A percentile compares a stretch with the other conserved stretches of the same genome.
Conservation (phyloP, 2,329 filamentous ascomycete species). For the Talaromyces sp. region DNA sequence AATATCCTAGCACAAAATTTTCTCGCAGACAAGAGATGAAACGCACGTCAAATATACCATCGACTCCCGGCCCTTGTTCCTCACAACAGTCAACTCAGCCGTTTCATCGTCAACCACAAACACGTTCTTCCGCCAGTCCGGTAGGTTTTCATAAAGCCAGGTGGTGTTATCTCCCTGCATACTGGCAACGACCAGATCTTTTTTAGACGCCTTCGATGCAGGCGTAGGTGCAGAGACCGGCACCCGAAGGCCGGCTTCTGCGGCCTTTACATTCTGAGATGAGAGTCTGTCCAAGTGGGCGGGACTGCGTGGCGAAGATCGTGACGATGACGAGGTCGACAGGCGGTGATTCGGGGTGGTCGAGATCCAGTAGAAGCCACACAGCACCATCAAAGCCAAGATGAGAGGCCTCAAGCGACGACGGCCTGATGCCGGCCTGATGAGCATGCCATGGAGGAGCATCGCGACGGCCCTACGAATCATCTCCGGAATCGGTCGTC, state of each 20-base stretch:
- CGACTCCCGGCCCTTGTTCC: conserved; percentile 40
- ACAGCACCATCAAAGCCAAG: conserved; percentile 5
- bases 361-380: conserved; percentile 6
- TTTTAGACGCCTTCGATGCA: conserved; percentile 12
- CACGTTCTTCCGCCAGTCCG: conserved; percentile 49
- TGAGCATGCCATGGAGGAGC: not conserved
- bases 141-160: conserved; percentile 34
- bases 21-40: not conserved
- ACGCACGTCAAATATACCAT: conserved; percentile 42
- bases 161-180: conserved; percentile 35
- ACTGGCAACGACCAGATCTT: conserved; percentile 36
- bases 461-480: not conserved
- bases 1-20: not conserved
- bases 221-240: conserved; percentile 3
- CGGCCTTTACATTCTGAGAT: not conserved
- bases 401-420: conserved; percentile 2
- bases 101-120: conserved; percentile 51
- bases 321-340: not conserved
- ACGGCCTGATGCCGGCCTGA: not conserved
- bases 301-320: not conserved
- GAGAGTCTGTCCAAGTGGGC: not conserved
- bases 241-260: not conserved
- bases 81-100: conserved; percentile 45
- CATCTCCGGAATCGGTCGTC: not conserved
- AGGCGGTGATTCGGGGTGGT: not conserved